Percentiles rank a stretch among this genome's conserved stretches.
Evolutionary conservation across 805 yeast genomes (phyloP).

Genomic region (Nakazawaea ambrosiae): DNA sequence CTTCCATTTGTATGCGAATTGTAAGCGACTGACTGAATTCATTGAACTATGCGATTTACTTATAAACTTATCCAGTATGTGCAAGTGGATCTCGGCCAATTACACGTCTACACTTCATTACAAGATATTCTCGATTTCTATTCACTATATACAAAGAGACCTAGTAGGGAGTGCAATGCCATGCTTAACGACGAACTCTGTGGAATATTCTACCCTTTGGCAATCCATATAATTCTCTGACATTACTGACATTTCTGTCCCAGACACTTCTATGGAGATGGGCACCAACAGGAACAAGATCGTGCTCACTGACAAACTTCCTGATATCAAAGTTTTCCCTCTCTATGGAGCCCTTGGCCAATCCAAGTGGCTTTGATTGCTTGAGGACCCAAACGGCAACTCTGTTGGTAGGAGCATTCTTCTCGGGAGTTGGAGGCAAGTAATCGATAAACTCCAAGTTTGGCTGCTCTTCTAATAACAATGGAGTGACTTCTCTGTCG

Average conservation of each 20-base stretch:
- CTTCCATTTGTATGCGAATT: too few relatives aligned
- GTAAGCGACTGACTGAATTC: too few relatives aligned
- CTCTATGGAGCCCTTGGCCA: conserved; percentile 17
- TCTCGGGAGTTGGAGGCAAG: conserved; percentile 82
- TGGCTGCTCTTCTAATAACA: conserved; percentile 26
- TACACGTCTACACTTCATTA: too few relatives aligned
- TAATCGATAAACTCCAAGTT: conserved; percentile 50
- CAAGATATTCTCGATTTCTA: too few relatives aligned
- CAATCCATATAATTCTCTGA: conserved; percentile 69
- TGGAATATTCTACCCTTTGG: conserved; percentile 71
- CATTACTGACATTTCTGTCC: conserved; percentile 65
- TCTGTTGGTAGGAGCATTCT: conserved; percentile 78
- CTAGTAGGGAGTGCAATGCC: too few relatives aligned
- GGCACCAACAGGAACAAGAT: conserved; percentile 79
- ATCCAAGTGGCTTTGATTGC: conserved; percentile 36
- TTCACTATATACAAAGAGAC: too few relatives aligned
- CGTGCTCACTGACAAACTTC: conserved; percentile 45
- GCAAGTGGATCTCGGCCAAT: too few relatives aligned
- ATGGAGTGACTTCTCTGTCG: conserved; percentile 48
- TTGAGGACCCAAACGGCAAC: conserved; percentile 86
- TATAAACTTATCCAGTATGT: too few relatives aligned
- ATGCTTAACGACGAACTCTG: conserved; percentile 44
- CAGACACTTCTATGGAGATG: conserved; percentile 83
- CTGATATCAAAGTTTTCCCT: conserved; percentile 67
- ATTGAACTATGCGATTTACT: too few relatives aligned